Conservation (phyloP, 352 stramenopile genomes). For the Phytophthora fragariaefolia region DNA sequence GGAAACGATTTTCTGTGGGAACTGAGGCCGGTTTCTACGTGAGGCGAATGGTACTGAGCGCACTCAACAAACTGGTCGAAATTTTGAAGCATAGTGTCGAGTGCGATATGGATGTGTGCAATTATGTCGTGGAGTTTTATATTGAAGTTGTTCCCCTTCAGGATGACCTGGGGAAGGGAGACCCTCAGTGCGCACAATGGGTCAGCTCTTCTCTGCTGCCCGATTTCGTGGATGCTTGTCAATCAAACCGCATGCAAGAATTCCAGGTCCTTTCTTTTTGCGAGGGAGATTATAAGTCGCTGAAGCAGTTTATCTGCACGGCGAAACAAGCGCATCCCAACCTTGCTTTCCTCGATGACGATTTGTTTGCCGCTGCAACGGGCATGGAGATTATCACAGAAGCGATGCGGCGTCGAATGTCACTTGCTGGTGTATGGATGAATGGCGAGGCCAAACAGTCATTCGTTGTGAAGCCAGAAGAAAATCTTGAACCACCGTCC, state of each 20-base stretch:
- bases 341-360: conserved; percentile 76
- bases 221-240: conserved; percentile 74
- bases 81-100: conserved; percentile 80
- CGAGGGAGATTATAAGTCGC: conserved; percentile 72
- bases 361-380: conserved; percentile 66
- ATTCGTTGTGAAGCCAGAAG: conserved; percentile 64
- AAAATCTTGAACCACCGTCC: conserved; percentile 35
- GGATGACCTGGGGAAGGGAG: conserved; percentile 50
- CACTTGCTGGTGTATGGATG: conserved; percentile 76
- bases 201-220: conserved; percentile 67
- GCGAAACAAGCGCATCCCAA: conserved; percentile 67
- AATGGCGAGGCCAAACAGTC: conserved; percentile 62
- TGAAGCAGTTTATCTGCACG: conserved; percentile 74
- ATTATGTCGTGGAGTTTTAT: conserved; percentile 71
- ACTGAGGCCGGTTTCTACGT: conserved; percentile 54
- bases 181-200: conserved; percentile 81
- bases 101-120: conserved; percentile 63
- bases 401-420: conserved; percentile 74
- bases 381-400: conserved; percentile 84
- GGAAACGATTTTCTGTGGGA: conserved; percentile 31
- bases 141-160: conserved; percentile 68
- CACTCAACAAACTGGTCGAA: conserved; percentile 79
- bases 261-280: conserved; percentile 68
- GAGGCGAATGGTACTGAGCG: conserved; percentile 75
- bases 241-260: conserved; percentile 59